Conservation (phyloP, 2,329 filamentous ascomycete species). For the Biscogniauxia sp. region DNA sequence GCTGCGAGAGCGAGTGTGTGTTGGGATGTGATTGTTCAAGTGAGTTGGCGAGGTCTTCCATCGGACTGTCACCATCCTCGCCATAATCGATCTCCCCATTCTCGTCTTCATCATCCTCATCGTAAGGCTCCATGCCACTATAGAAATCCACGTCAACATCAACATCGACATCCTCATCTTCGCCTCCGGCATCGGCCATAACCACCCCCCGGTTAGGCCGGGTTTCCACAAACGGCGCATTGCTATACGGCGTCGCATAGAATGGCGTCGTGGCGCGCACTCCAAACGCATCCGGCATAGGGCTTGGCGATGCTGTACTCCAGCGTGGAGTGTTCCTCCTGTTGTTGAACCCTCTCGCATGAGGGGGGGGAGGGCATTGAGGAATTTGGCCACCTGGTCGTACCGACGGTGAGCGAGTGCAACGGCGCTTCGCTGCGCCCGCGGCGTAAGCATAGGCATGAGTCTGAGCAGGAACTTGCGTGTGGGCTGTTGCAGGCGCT, state of each 20-base stretch:
- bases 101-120: conserved; percentile 33
- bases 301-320: conserved; percentile 48
- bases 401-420: conserved; percentile 56
- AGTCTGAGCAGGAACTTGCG: not conserved
- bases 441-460: conserved; percentile 14
- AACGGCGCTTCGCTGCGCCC: conserved; percentile 43
- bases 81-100: conserved; percentile 29
- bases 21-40: conserved; percentile 11
- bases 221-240: conserved; percentile 48
- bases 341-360: conserved; percentile 15
- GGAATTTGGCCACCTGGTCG: conserved; percentile 25
- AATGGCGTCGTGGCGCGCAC: conserved; percentile 53
- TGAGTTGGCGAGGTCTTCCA: conserved; percentile 28
- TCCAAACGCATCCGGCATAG: conserved; percentile 35
- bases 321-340: conserved; percentile 52
- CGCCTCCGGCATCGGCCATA: conserved; percentile 22
- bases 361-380: not conserved
- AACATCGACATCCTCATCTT: conserved; percentile 24
- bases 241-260: conserved; percentile 74
- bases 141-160: conserved; percentile 20
- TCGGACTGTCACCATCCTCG: conserved; percentile 26
- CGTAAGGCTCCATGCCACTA: conserved; percentile 35
- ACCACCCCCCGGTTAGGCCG: conserved; percentile 31
- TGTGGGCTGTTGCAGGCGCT: conserved; percentile 17
- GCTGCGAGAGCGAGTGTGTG: conserved; percentile 22